Base-by-base conservation (phyloP, 2,329 filamentous ascomycete genomes). In the Scedosporium aurantiacum region DNA sequence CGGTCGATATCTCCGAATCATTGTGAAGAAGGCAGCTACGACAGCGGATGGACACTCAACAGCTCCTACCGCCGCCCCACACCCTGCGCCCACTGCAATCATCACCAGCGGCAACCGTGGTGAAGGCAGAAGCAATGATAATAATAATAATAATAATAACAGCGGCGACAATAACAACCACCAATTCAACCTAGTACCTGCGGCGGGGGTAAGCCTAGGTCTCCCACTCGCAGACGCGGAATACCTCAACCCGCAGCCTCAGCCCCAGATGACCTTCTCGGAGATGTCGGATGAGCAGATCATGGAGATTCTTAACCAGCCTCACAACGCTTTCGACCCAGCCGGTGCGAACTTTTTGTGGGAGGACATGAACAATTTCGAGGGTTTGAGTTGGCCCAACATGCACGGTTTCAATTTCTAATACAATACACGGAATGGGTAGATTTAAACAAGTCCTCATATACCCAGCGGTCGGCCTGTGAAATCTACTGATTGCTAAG, bases 251-350 rank as follows among this genome's bases (percentile, higher is more conserved):
- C 57, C 57, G 32, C 57, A 45, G 12, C 3, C 37, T 2, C 37
- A 58, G 14, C 18, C 37, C 57, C 56, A 43, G 4, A 67, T 87
- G 23, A 82, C 84, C 25, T 86, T 88, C 68, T 87, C 84, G 2
- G 76, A 83, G 37, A 89, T 89, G 86, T 88, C 85, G 0, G 84
- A 87, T 62, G 80, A 86, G 62, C 84, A 89, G 68, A 85, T 88
- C 56, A 78, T 83, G 4, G 83, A 87, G 64, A 83, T 85, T 4
- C 78, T 88, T 28, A 86, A 85, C 67, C 80, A 83, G 64, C 82
- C 84, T 0, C 83, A 81, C 3, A 80, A 83, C 27, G 79, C 80
- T 16, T 82, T 87, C 63, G 81, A 83, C 18, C 75, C 78, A 1
- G 77, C 75, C 2, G 77, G 83, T 62, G 78, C 79, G 5, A 79